phyloP scores from a whole-genome alignment of 2,329 filamentous ascomycete species.

The Drechslera avenae region DNA sequence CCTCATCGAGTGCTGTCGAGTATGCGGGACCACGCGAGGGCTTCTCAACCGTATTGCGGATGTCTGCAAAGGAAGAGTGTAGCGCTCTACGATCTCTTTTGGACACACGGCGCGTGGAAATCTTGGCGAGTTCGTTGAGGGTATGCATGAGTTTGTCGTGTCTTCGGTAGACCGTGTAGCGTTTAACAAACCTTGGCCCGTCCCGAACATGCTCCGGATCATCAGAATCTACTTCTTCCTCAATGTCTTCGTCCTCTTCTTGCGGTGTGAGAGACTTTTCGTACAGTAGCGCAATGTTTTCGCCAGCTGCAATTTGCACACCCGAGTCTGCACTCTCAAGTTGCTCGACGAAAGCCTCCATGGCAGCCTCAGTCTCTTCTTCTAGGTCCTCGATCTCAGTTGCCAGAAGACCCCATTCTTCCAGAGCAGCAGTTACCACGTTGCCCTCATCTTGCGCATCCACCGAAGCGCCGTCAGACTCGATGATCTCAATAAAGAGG shows the following conservation, averaged over 20 bases:
- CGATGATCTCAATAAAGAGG: constrained; percentile 76
- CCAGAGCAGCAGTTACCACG: constrained; percentile 75
- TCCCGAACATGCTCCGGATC: constrained; percentile 41
- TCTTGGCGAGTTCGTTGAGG: constrained; percentile 63
- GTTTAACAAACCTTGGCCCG: constrained; percentile 58
- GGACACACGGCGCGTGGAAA: constrained; percentile 65
- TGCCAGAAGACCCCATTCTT: constrained; percentile 80
- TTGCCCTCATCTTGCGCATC: constrained; percentile 71
- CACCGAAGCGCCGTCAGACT: constrained; percentile 76
- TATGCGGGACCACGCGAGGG: constrained; percentile 70
- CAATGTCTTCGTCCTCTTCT: constrained; percentile 61
- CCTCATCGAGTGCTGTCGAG: constrained; percentile 65
- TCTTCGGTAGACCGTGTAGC: constrained; percentile 71
- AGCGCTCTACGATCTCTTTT: constrained; percentile 70
- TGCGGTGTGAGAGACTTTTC: constrained; percentile 70
- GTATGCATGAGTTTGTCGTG: constrained; percentile 64
- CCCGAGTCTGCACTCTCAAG: constrained; percentile 73
- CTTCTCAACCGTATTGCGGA: constrained; percentile 69
- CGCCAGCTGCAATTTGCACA: constrained; percentile 77
- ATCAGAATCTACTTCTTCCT: constrained; percentile 56
- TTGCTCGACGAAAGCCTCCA: constrained; percentile 84
- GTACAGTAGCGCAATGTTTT: constrained; percentile 81
- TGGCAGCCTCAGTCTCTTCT: constrained; percentile 70
- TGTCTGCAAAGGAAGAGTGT: constrained; percentile 69
- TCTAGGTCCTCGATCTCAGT: constrained; percentile 78